Base-by-base conservation (phyloP, 208 protist genomes). In the Acanthamoeba castellanii region DNA sequence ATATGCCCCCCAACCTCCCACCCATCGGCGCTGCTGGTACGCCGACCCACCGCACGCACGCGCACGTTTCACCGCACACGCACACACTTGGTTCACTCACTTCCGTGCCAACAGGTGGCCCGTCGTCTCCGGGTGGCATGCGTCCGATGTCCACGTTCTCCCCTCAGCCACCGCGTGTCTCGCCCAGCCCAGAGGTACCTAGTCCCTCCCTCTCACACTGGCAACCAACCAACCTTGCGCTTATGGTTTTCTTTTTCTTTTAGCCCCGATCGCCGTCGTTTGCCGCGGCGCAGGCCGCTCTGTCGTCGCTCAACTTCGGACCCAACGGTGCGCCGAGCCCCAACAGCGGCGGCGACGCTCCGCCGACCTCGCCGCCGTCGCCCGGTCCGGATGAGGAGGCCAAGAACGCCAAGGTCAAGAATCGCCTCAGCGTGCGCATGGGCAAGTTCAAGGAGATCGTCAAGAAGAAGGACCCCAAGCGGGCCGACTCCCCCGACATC, bases 361-460 rank as follows among this genome's bases (percentile, higher is more conserved):
- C 55, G 30, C 57, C 84, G 20, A 57, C 84, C 18, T 66, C 87
- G 11, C 87, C 87, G 42, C 45, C 59, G 5, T 92, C 87, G 18
- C 66, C 57, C 14, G 61, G 27, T 14, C 87, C 87, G 34, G 87
- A 78, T 14, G 85, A 74, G 0, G 87, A 92, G 22, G 87, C 37
- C 52, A 70, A 78, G 61, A 74, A 42, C 78, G 78, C 78, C 57
- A 92, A 92, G 47, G 66, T 52, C 61, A 92, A 92, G 61, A 92
- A 92, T 50, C 52, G 87, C 32, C 66, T 92, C 61, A 92, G 87
- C n/a, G n/a, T 92, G 52, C 32, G 66, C 34, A 92, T 92, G 87
- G 78, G 66, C 61, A 92, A 92, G 45, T 59, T 92, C 52, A 76
- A 68, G 47, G 87, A 68, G 27, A 92, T 78, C 30, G 66, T 92